A percentile compares a stretch with the other conserved stretches of the same genome.
Evolutionary conservation across 2,329 filamentous ascomycete species (phyloP).

Genomic region (Emydomyces testavorans): DNA sequence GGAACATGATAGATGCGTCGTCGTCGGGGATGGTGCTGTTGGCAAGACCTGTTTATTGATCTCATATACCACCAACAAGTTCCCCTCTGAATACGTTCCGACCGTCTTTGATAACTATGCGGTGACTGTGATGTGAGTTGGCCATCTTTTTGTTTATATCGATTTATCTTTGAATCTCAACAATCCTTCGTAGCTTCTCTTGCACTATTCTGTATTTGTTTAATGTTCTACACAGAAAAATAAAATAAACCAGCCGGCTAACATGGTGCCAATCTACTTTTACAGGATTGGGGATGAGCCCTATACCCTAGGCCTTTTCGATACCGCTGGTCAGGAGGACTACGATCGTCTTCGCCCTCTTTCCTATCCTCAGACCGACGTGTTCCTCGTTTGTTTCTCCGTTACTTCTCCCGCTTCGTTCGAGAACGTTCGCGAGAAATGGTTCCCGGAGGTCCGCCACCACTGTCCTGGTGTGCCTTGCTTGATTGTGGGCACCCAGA

Average conservation of each 20-base stretch:
- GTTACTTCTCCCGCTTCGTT: slow-evolving; percentile 98
- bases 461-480: slow-evolving; percentile 97
- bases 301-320: slow-evolving; percentile 92
- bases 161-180: not conserved
- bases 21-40: slow-evolving; percentile 97
- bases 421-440: slow-evolving; percentile 98
- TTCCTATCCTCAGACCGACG: slow-evolving; percentile 98
- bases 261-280: not conserved
- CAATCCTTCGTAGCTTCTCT: not conserved
- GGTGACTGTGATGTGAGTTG: slow-evolving; percentile 93
- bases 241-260: not conserved
- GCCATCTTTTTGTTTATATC: slow-evolving; percentile 6
- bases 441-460: slow-evolving; percentile 97
- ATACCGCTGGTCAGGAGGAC: slow-evolving; percentile 98
- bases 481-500: slow-evolving; percentile 94
- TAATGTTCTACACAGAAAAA: too few relatives aligned
- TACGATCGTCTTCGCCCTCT: slow-evolving; percentile 98
- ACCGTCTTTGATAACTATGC: slow-evolving; percentile 99
- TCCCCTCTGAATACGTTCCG: slow-evolving; percentile 98
- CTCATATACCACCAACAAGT: slow-evolving; percentile 99
- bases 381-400: slow-evolving; percentile 98
- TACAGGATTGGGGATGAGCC: slow-evolving; percentile 95
- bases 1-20: slow-evolving; percentile 63
- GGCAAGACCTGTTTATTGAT: slow-evolving; percentile 98
- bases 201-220: too few relatives aligned